A percentile compares a stretch with the other conserved stretches of the same genome.
Conservation (phyloP, 192 early-diverging fungal species). For the Linnemannia schmuckeri region DNA sequence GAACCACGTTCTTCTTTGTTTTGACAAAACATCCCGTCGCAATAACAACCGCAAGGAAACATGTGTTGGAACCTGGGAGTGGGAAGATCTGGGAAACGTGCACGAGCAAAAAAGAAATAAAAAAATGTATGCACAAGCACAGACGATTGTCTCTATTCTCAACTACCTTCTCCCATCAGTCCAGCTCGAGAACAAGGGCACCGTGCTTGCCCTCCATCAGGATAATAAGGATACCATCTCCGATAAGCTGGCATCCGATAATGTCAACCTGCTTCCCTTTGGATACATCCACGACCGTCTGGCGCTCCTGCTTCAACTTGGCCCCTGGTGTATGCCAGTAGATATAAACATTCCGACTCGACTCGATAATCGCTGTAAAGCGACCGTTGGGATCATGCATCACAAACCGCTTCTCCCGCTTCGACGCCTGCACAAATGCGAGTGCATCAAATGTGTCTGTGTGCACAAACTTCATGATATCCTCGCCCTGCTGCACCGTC, state of each 20-base stretch:
- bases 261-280: conserved; percentile 57
- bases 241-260: conserved; percentile 63
- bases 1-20: neutral
- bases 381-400: conserved; percentile 64
- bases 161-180: neutral
- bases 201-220: conserved; percentile 57
- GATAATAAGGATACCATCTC: conserved; percentile 54
- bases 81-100: conserved; percentile 11
- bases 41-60: neutral
- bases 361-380: conserved; percentile 65
- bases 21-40: neutral
- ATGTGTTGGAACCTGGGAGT: neutral
- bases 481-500: conserved; percentile 20
- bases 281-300: conserved; percentile 63
- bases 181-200: conserved; percentile 34
- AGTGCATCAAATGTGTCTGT: conserved; percentile 74
- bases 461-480: conserved; percentile 59
- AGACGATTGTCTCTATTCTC: neutral
- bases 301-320: conserved; percentile 46
- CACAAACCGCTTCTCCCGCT: conserved; percentile 76
- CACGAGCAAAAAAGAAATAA: conserved; percentile 1
- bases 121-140: no score
- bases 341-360: conserved; percentile 65
- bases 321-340: conserved; percentile 57
- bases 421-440: conserved; percentile 81